phyloP scores from a whole-genome alignment of 768 basidiomycete genomes.

The Amanita exitialis region DNA sequence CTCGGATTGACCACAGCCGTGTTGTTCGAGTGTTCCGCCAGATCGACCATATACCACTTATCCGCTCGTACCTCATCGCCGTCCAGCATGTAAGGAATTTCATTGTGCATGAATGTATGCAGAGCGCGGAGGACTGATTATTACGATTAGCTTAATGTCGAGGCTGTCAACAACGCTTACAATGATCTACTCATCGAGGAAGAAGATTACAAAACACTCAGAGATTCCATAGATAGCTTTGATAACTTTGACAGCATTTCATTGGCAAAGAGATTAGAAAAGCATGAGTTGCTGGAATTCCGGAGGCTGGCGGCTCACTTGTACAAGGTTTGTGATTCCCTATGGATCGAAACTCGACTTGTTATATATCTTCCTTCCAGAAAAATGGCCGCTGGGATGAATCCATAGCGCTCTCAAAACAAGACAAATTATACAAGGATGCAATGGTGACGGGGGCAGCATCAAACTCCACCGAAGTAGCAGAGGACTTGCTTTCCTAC shows the following conservation, averaged over 20 bases:
- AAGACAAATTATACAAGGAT: constrained; percentile 96
- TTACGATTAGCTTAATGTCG: constrained; percentile 71
- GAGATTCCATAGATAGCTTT: constrained; percentile 96
- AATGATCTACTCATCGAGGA: constrained; percentile 98
- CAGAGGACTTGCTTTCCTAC: constrained; percentile 91
- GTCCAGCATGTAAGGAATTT: constrained; percentile 72
- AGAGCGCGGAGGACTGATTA: background rate
- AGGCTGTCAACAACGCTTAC: constrained; percentile 97
- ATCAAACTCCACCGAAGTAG: constrained; percentile 80
- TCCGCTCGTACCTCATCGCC: constrained; percentile 92
- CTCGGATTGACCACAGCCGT: constrained; percentile 90
- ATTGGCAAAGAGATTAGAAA: constrained; percentile 79
- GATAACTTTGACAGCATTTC: constrained; percentile 94
- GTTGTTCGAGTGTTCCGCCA: constrained; percentile 95
- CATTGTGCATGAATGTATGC: background rate
- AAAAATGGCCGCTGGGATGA: constrained; percentile 97
- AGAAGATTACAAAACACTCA: constrained; percentile 96
- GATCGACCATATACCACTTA: constrained; percentile 91
- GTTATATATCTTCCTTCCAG: constrained; percentile 24
- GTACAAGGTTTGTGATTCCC: constrained; percentile 61
- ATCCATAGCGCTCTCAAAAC: constrained; percentile 89
- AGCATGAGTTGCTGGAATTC: constrained; percentile 91
- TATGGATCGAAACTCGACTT: background rate
- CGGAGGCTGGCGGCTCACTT: constrained; percentile 89
- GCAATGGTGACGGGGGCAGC: constrained; percentile 86